Percentiles rank a stretch among this genome's conserved stretches.
These are phyloP conservation scores for Lophiostoma macrostomum DNA, from an alignment of 495 filamentous ascomycete species.

Conservation along the genomic window DNA sequence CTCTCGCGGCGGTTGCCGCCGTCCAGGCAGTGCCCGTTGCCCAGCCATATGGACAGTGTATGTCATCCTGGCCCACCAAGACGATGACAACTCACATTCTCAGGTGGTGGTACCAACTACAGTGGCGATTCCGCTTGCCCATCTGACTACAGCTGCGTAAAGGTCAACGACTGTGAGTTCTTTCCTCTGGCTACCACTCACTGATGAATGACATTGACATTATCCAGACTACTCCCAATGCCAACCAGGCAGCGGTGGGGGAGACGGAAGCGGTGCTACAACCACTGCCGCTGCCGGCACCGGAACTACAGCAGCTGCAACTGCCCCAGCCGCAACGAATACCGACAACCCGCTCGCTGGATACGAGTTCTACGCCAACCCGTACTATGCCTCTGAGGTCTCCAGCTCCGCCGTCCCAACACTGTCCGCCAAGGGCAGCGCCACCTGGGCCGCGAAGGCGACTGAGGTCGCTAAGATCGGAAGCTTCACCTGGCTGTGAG, in stretches of 20 bases:
- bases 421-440: slow-evolving; percentile 4
- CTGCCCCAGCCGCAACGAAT: slow-evolving; percentile 25
- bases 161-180: slow-evolving; percentile 1
- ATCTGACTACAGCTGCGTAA: background rate
- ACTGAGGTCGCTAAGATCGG: slow-evolving; percentile 59
- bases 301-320: background rate
- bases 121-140: background rate
- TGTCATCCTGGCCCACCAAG: background rate
- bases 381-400: slow-evolving; percentile 54
- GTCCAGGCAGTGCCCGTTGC: background rate
- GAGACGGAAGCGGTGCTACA: background rate
- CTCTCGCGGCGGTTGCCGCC: background rate
- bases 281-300: background rate
- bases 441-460: slow-evolving; percentile 45
- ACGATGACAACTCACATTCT: background rate
- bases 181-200: background rate
- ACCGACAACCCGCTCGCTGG: slow-evolving; percentile 52
- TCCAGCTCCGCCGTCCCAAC: slow-evolving; percentile 43
- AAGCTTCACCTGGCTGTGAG: slow-evolving; percentile 68
- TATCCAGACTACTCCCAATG: slow-evolving; percentile 2
- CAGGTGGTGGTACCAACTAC: slow-evolving; percentile 5
- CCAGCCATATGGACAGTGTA: slow-evolving; percentile 4
- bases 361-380: slow-evolving; percentile 56
- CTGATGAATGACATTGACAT: background rate
- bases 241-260: background rate